Base-by-base conservation (phyloP, 495 filamentous ascomycete genomes). In the Xylaria longipes region DNA sequence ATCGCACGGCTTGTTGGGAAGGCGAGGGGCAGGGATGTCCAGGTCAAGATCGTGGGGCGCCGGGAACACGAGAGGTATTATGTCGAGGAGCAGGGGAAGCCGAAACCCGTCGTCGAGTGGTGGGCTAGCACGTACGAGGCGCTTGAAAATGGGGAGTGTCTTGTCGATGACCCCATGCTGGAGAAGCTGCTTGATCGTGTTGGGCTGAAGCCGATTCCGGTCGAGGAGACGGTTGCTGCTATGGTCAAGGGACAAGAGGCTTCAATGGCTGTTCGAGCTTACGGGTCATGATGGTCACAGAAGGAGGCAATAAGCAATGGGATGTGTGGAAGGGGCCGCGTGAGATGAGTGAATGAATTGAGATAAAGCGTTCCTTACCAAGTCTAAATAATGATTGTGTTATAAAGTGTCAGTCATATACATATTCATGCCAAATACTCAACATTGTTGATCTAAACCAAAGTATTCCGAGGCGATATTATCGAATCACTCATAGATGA, bases 111-210 rank as follows among this genome's bases (percentile, higher is more conserved):
- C 41, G 80, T 86, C 0, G 72, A 77, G 72, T 87, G 84, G 85
- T 86, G 84, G 85, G 76, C 52, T 29, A 78, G 78, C 52, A 82
- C 79, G 48, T 87, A 85, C 65, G 80, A 78, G 68, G 84, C 83
- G 45, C 43, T 86, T 69, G 73, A 77, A 63, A 75, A 79, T 31
- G 79, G 80, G 2, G 84, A 86, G 77, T 85, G 82, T 61, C 58
- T 76, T 35, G 79, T 85, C 46, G 72, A 81, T 17, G 83, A 87
- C 68, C 52, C 69, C 2, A 81, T 79, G 50, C 65, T 86, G 50
- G 79, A 84, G 68, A 68, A 69, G 25, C 35, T 86, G 63, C 65
- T 86, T 69, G 69, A 11, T 22, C 67, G 74, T 35, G 78, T 76
- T 37, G 83, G 81, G 14, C 56, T 78, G 68, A 78, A 74, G 73